These are phyloP conservation scores for Fusarium sp. DNA, from an alignment of 2,329 filamentous ascomycete genomes.

Conservation along the genomic window DNA sequence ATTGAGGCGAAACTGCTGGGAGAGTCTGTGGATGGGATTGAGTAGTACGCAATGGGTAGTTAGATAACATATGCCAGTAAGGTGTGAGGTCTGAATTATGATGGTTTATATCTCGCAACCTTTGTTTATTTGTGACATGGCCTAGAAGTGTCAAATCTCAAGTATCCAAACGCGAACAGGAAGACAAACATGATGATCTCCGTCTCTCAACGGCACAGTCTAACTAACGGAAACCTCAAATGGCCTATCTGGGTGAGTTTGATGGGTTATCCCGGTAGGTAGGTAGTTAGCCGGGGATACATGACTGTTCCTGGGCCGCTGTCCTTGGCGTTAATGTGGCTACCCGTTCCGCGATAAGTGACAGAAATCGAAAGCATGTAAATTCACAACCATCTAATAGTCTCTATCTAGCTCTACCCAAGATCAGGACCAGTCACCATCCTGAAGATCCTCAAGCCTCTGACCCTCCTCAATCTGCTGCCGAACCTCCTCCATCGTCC, in stretches of 20 bases:
- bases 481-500: constrained; percentile 34
- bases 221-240: too few relatives aligned
- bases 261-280: too few relatives aligned
- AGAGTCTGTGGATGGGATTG: neutral
- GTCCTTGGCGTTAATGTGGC: too few relatives aligned
- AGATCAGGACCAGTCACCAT: constrained; percentile 27
- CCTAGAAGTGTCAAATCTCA: too few relatives aligned
- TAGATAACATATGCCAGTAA: neutral
- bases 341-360: neutral
- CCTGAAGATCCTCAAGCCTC: constrained; percentile 31
- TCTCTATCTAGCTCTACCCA: neutral
- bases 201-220: too few relatives aligned
- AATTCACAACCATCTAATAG: neutral
- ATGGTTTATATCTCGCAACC: too few relatives aligned
- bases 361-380: neutral
- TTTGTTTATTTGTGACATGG: too few relatives aligned
- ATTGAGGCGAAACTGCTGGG: constrained; percentile 19
- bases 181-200: too few relatives aligned
- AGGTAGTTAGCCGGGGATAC: too few relatives aligned
- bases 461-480: constrained; percentile 28
- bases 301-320: too few relatives aligned
- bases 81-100: accelerated
- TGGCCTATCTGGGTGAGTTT: too few relatives aligned
- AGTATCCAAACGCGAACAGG: too few relatives aligned
- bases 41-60: neutral